These are phyloP conservation scores for Colletotrichum somersetense DNA, from an alignment of 2,329 filamentous ascomycete species.

Conservation along the genomic window DNA sequence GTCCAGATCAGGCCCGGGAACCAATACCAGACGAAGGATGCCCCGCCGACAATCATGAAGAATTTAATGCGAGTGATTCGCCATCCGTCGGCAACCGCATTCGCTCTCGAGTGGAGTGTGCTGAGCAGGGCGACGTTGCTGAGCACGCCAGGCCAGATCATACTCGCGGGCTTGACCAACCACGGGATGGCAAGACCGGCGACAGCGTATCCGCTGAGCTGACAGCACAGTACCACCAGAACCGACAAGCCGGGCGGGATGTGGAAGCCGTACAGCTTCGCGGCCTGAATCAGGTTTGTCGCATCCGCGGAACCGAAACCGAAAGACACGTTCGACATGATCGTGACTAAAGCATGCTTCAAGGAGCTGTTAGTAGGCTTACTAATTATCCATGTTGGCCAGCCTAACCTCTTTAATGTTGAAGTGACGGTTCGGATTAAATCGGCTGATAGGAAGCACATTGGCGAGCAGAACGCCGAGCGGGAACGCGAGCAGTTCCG, in stretches of 20 bases:
- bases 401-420: constrained; percentile 57
- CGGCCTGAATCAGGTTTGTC: constrained; percentile 56
- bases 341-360: constrained; percentile 59
- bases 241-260: constrained; percentile 51
- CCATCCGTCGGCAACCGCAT: constrained; percentile 47
- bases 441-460: constrained; percentile 55
- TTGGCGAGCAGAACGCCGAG: constrained; percentile 55
- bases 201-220: constrained; percentile 63
- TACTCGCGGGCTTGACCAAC: constrained; percentile 58
- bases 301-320: constrained; percentile 51
- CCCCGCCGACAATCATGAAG: constrained; percentile 54
- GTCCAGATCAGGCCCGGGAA: constrained; percentile 60
- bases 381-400: too few relatives aligned
- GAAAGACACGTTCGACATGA: constrained; percentile 63
- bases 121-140: constrained; percentile 58
- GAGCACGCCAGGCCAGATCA: constrained; percentile 62
- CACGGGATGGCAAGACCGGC: constrained; percentile 57
- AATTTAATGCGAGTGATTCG: constrained; percentile 55
- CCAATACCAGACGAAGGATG: constrained; percentile 63
- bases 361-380: too few relatives aligned
- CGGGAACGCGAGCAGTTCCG: constrained; percentile 55
- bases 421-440: constrained; percentile 57
- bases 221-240: constrained; percentile 60
- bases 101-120: constrained; percentile 52
- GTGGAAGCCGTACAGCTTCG: constrained; percentile 55